Percentiles rank a stretch among this genome's conserved stretches.
Evolutionary conservation across 169 alveolate genomes (phyloP).

Genomic region (Plasmodium knowlesi): DNA sequence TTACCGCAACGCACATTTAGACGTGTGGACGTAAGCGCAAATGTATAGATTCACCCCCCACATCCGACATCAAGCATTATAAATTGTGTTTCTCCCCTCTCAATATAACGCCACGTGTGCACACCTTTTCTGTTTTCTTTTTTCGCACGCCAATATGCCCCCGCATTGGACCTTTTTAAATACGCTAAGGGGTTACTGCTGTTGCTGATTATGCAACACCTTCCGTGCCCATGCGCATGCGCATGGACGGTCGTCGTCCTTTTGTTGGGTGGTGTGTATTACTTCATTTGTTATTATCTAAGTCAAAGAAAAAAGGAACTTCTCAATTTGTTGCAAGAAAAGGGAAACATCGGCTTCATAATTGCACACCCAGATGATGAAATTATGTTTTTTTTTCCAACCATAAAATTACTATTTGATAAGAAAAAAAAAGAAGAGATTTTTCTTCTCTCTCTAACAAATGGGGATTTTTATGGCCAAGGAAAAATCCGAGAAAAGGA

Average conservation of each 20-base stretch:
- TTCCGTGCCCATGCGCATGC: neutral
- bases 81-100: neutral
- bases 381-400: slow-evolving; percentile 93
- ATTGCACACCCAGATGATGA: slow-evolving; percentile 96
- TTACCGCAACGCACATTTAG: neutral
- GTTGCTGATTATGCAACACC: neutral
- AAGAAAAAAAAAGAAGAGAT: slow-evolving; percentile 51
- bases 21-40: neutral
- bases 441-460: slow-evolving; percentile 28
- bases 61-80: neutral
- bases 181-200: neutral
- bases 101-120: neutral
- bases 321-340: neutral
- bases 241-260: neutral
- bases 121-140: neutral
- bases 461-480: slow-evolving; percentile 77
- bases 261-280: neutral
- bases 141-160: neutral
- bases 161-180: neutral
- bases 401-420: slow-evolving; percentile 80
- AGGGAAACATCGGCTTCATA: slow-evolving; percentile 74
- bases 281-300: neutral
- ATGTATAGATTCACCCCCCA: neutral
- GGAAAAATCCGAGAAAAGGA: slow-evolving; percentile 78
- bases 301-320: slow-evolving; percentile 16